Percentiles rank a stretch among this genome's conserved stretches.
These are phyloP conservation scores for Alternaria gaisen DNA, from an alignment of 2,329 filamentous ascomycete genomes.

Conservation along the genomic window DNA sequence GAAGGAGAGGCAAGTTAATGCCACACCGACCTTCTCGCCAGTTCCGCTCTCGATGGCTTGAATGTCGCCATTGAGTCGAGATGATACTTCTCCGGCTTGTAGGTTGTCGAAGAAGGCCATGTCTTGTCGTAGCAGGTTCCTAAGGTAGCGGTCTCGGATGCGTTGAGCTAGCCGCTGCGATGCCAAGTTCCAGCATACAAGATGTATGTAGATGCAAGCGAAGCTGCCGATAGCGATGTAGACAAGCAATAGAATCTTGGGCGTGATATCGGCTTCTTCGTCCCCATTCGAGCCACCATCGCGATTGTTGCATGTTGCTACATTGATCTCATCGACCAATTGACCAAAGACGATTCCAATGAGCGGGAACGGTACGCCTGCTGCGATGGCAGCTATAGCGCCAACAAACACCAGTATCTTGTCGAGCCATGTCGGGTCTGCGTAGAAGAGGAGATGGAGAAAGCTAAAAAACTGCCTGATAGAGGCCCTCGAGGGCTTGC, in stretches of 20 bases:
- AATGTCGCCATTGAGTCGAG: constrained; percentile 71
- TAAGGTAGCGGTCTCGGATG: constrained; percentile 68
- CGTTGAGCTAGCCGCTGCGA: constrained; percentile 71
- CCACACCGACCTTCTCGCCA: constrained; percentile 74
- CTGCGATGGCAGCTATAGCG: constrained; percentile 60
- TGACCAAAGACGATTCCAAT: constrained; percentile 72
- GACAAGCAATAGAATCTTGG: constrained; percentile 68
- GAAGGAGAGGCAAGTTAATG: constrained; percentile 69
- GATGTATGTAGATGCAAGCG: constrained; percentile 69
- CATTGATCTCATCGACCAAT: constrained; percentile 69
- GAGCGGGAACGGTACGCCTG: constrained; percentile 70
- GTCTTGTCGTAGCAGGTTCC: constrained; percentile 67
- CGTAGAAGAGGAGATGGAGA: constrained; percentile 47
- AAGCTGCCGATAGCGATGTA: constrained; percentile 72
- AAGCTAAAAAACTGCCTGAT: constrained; percentile 45
- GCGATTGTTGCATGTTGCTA: constrained; percentile 60
- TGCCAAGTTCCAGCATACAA: constrained; percentile 70
- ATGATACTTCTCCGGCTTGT: constrained; percentile 69
- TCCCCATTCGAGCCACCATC: constrained; percentile 26
- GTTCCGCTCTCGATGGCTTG: constrained; percentile 73
- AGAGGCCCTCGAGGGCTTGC: constrained; percentile 37
- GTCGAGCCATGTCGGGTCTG: constrained; percentile 50
- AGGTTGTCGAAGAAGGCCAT: constrained; percentile 71
- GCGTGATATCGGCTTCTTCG: constrained; percentile 59
- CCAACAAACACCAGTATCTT: constrained; percentile 50